Conservation (phyloP, 371 early-diverging fungal genomes). For the Capniomyces stellatus region DNA sequence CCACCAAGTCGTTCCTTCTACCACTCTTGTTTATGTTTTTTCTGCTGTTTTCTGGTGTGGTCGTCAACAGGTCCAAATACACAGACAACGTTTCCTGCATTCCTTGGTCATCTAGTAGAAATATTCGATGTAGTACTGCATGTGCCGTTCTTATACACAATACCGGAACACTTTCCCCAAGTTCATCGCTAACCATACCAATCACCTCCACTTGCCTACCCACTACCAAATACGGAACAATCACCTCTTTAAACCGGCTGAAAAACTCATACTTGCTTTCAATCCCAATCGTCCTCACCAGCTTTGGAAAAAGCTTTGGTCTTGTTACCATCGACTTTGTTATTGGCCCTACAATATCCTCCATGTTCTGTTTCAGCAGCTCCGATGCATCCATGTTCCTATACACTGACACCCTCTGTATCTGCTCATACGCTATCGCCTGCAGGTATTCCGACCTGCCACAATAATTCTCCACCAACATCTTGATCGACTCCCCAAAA, state of each 20-base stretch:
- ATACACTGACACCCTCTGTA: background rate
- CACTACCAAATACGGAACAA: slow-evolving; percentile 2
- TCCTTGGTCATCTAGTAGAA: slow-evolving; percentile 2
- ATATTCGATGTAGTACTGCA: background rate
- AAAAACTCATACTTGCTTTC: background rate
- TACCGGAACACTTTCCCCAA: background rate
- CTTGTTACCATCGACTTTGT: background rate
- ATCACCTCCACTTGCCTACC: background rate
- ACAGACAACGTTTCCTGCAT: background rate
- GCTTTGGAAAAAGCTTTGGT: background rate
- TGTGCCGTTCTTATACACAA: slow-evolving; percentile 3
- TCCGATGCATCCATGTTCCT: background rate
- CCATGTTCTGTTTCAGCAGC: background rate
- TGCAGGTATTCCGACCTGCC: background rate
- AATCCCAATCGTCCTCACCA: background rate
- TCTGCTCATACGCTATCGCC: background rate
- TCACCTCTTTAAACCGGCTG: background rate
- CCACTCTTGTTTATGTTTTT: background rate
- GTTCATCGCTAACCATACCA: background rate
- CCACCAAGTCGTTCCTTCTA: background rate
- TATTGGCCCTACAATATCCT: background rate
- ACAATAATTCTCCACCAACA: slow-evolving; percentile 1
- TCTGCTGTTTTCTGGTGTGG: background rate
- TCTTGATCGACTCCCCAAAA: background rate
- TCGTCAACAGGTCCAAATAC: background rate